Evolutionary conservation across 164 flowering plant species (phyloP), one percentile per base, ranked within the genome.

Genomic region (Sextonia rubra): DNA sequence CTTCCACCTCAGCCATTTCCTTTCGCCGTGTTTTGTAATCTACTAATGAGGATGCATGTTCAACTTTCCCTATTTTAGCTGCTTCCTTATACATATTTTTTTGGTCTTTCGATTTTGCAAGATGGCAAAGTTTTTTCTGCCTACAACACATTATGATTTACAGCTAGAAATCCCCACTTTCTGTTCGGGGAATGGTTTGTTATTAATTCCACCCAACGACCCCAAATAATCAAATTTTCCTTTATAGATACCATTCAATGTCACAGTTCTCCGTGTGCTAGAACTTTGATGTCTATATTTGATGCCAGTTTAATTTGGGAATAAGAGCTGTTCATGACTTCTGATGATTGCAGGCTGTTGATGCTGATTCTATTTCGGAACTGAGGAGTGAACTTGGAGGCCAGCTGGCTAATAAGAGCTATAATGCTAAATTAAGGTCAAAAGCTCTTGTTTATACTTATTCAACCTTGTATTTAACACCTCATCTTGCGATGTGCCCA

Each of bases 341-440:
- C 23, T 49, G 52, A 11, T 60, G 30, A 25, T 55, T 71, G 55
- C 77, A 92, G 92, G 97, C 98, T 73, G 97, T 87, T 18, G 61
- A 90, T 82, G 93, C 91, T 23, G 98, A 94, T 84, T 80, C 87
- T 64, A 64, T 90, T 69, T 71, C 87, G 68, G 85, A 88, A 73
- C 60, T 94, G 76, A 84, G 98, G 79, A 94, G 97, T 83, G 97
- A 94, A 79, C 88, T 94, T 30, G 98, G 96, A 58, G 79, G 90
- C 78, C 94, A 94, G 75, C 73, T 93, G 73, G 97, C 97, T 77
- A 78, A 69, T 27, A 91, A 89, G 78, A 90, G 98, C 81, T 77
- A 29, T 58, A 70, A 75, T 22, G 66, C 79, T 72, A 85, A 83
- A 15, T 79, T 91, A 73, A 86, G 94, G 94, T 88, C 48, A 77